Base-by-base conservation (phyloP, 345 rosid species). In the Camelina laxa region DNA sequence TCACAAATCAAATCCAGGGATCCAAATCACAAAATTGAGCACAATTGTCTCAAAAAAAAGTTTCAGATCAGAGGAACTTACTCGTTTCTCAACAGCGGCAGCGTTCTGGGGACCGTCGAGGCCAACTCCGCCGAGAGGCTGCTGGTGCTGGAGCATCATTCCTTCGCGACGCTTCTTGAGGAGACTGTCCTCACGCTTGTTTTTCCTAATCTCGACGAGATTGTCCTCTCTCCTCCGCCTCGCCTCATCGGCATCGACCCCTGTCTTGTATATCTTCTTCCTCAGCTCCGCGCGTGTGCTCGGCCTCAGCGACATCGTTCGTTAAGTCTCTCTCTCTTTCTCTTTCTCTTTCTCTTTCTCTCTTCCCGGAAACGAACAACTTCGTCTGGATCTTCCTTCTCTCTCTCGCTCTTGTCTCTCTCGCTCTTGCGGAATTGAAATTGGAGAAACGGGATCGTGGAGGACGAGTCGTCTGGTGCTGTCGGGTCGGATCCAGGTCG, bases 211-310 rank as follows among this genome's bases (percentile, higher is more conserved):
- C 91, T 87, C 91, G 49, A 89, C 91, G 82, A 89, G 80, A 55
- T 89, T 89, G 81, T 89, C 91, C 77, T 89, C 91, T 60, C 94
- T 87, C 76, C 89, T 68, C 80, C 93, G 76, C 53, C 90, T 74
- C 33, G 91, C 93, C 59, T 88, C 93, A n/a, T 89, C 94, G 50
- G 85, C 94, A 39, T 89, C 94, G 22, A 89, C 89, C 0, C 94
- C 91, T 5, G 85, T 83, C 73, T 87, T 89, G 84, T 89, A 89
- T 30, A 87, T 70, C 83, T 89, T 87, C 88, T 87, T 89, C 75
- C 93, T 74, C 22, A 82, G 86, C 81, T 89, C 88, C 55, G 88
- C 80, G 51, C 89, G 85, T 27, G 89, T 77, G 50, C 81, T 80
- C 58, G 93, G 90, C 67, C 90, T 76, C 75, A 88, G 82, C 54